Conservation (phyloP, 2,329 filamentous ascomycete genomes). For the Talaromyces sp. region DNA sequence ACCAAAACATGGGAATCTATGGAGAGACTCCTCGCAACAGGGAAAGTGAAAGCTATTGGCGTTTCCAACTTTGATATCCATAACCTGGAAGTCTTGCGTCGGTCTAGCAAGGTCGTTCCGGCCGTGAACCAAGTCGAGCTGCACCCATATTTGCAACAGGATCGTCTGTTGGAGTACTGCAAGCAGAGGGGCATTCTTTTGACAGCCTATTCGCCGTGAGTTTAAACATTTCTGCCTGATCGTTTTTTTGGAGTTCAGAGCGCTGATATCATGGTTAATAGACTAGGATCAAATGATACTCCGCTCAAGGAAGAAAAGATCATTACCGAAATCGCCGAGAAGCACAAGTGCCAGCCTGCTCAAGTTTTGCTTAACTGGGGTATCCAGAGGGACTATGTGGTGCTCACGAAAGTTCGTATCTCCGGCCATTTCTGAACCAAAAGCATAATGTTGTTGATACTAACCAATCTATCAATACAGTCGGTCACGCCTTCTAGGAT, state of each 20-base stretch:
- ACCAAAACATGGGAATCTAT: constrained; percentile 70
- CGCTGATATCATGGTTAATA: not conserved
- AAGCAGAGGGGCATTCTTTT: constrained; percentile 54
- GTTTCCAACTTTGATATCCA: constrained; percentile 54
- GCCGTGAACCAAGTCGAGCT: constrained; percentile 66
- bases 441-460: not conserved
- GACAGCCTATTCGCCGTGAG: constrained; percentile 53
- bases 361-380: not conserved
- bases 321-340: not conserved
- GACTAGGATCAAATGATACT: not conserved
- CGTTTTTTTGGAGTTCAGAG: not conserved
- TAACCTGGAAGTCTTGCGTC: constrained; percentile 52
- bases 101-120: constrained; percentile 51
- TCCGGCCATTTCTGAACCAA: not conserved
- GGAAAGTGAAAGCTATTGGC: constrained; percentile 54
- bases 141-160: constrained; percentile 62
- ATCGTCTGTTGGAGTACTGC: constrained; percentile 52
- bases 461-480: not conserved
- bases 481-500: not conserved
- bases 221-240: not conserved
- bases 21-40: constrained; percentile 52
- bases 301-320: not conserved
- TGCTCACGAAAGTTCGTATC: not conserved
- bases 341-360: not conserved
- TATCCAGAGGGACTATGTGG: not conserved